A percentile compares a stretch with the other conserved stretches of the same genome.
Conservation (phyloP, 2,329 filamentous ascomycete genomes). For the Ophiostoma fasciatum region DNA sequence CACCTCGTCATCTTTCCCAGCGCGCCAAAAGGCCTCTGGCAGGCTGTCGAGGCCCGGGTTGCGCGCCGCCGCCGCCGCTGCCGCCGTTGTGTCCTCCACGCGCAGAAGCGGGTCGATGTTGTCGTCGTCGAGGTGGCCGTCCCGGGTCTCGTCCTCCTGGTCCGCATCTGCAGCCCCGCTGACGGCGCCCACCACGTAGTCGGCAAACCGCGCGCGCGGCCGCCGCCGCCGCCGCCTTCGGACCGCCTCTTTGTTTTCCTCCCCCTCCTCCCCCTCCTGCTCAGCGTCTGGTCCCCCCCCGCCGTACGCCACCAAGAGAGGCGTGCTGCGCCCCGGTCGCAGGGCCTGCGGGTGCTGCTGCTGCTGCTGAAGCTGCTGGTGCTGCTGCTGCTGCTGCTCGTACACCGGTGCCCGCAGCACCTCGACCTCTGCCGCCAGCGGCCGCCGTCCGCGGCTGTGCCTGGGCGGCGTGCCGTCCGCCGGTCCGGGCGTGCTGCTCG, state of each 20-base stretch:
- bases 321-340: not conserved
- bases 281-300: not conserved
- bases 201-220: constrained; percentile 2
- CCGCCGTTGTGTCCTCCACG: not conserved
- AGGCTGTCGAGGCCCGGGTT: constrained; percentile 11
- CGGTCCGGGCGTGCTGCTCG: too few relatives aligned
- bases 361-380: not conserved
- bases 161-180: not conserved
- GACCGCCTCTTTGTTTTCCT: not conserved
- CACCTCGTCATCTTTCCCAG: not conserved
- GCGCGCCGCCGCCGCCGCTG: not conserved
- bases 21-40: constrained; percentile 8
- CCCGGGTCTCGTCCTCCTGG: not conserved
- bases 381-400: constrained; percentile 10
- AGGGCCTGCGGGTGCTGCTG: constrained; percentile 1
- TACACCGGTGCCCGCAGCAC: constrained; percentile 37
- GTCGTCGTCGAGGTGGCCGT: not conserved
- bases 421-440: constrained; percentile 28
- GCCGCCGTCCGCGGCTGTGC: constrained; percentile 19
- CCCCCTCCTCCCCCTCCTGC: not conserved
- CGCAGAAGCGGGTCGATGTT: constrained; percentile 7
- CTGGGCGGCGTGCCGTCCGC: too few relatives aligned
- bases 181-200: constrained; percentile 7
- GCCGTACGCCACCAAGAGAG: constrained; percentile 1
- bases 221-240: constrained; percentile 3